Evolutionary conservation across 495 filamentous ascomycete species (phyloP).

Genomic region (Penicillium malachiteum): DNA sequence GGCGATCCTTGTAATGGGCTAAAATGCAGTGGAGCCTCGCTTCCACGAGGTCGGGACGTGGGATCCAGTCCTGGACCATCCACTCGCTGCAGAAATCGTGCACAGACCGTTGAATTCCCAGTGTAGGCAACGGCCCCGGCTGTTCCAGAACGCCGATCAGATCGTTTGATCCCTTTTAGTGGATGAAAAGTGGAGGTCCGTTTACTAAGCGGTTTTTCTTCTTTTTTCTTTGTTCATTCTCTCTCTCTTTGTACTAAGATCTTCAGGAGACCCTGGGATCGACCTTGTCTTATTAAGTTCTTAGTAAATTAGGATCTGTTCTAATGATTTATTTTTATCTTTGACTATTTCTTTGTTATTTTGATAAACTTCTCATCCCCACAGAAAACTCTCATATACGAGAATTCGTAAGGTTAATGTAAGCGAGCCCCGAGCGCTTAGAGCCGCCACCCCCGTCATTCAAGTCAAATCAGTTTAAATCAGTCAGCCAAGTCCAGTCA

Average conservation of each 20-base stretch:
- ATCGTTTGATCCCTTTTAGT: slow-evolving; percentile 9
- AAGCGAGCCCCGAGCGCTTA: slow-evolving; percentile 29
- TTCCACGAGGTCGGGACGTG: slow-evolving; percentile 29
- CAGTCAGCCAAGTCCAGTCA: no score
- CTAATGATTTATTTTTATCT: not conserved
- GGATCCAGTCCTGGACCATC: slow-evolving; percentile 19
- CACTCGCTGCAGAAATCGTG: slow-evolving; percentile 28
- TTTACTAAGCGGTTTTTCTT: no score
- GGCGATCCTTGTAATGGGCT: slow-evolving; percentile 22
- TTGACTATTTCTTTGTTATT: not conserved
- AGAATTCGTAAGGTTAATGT: slow-evolving; percentile 14
- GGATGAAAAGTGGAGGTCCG: no score
- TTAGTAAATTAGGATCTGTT: slow-evolving; percentile 9
- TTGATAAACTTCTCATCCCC: no score
- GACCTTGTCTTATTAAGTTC: slow-evolving; percentile 3
- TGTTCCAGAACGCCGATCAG: slow-evolving; percentile 32
- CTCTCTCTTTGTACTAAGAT: not conserved
- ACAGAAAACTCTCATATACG: no score
- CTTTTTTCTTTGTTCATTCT: no score
- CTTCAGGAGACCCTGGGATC: slow-evolving; percentile 13
- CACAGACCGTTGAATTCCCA: slow-evolving; percentile 13
- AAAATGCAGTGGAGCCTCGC: slow-evolving; percentile 26
- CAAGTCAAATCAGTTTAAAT: no score
- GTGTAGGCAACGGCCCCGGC: slow-evolving; percentile 5
- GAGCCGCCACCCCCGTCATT: slow-evolving; percentile 22